Evolutionary conservation across 164 flowering plant genomes (phyloP).

Genomic region (Dillenia suffruticosa): DNA sequence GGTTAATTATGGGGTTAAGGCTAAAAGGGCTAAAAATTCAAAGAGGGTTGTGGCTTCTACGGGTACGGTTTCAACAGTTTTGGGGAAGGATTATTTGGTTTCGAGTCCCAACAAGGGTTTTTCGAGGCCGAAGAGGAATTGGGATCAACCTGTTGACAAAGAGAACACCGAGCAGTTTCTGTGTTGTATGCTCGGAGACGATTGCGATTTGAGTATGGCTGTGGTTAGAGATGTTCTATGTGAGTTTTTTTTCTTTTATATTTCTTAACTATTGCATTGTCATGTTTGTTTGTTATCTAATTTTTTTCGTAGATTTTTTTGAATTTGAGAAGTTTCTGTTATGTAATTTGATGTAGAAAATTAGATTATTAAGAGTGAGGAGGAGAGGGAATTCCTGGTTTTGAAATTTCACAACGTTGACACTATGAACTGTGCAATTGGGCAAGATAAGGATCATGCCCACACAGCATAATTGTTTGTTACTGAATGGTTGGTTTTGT

Average conservation of each 20-base stretch:
- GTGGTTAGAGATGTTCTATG: slow-evolving; percentile 79
- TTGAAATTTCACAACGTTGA: too few relatives aligned
- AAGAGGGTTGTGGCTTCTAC: slow-evolving; percentile 55
- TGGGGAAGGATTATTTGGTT: slow-evolving; percentile 72
- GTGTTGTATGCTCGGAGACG: slow-evolving; percentile 76
- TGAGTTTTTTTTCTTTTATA: slow-evolving; percentile 27
- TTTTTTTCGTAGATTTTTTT: neutral
- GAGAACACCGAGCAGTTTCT: slow-evolving; percentile 73
- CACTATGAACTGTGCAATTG: too few relatives aligned
- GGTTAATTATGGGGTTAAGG: slow-evolving; percentile 10
- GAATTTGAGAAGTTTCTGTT: neutral
- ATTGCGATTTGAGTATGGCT: slow-evolving; percentile 58
- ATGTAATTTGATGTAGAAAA: neutral
- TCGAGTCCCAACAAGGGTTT: slow-evolving; percentile 19
- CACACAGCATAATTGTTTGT: too few relatives aligned
- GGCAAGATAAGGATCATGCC: too few relatives aligned
- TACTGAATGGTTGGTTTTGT: too few relatives aligned
- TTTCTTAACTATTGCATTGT: neutral
- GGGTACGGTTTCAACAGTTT: slow-evolving; percentile 62
- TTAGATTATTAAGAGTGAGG: too few relatives aligned
- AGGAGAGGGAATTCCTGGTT: too few relatives aligned
- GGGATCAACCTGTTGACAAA: slow-evolving; percentile 11
- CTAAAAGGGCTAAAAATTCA: slow-evolving; percentile 29
- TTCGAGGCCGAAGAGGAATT: slow-evolving; percentile 20
- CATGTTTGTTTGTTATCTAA: neutral